phyloP scores from a whole-genome alignment of 78 protist genomes.

The slime mould (Dictyostelium discoideum) region DNA sequence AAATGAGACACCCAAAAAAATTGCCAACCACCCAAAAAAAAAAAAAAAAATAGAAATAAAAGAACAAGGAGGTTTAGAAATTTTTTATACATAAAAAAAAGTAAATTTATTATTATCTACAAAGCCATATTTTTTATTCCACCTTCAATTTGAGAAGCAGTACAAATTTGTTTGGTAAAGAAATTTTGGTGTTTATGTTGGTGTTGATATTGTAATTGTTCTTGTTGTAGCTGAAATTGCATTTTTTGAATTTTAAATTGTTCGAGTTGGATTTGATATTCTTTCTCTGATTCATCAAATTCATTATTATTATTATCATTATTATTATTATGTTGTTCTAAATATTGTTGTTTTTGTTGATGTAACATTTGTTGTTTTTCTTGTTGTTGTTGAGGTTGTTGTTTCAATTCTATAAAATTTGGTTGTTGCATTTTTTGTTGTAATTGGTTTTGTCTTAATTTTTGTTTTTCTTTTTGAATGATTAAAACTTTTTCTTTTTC shows the following conservation, averaged over 20 bases:
- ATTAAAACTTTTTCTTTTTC: slow-evolving; percentile 2
- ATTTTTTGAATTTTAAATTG: slow-evolving; percentile 25
- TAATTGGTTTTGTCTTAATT: background rate
- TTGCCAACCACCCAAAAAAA: background rate
- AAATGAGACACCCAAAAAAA: no score
- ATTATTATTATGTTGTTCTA: background rate
- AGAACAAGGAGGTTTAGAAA: no score
- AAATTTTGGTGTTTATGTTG: background rate
- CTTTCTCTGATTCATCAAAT: background rate
- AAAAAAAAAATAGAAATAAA: no score
- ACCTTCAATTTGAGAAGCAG: slow-evolving; percentile 45
- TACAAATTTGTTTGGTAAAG: background rate
- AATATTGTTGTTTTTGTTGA: background rate
- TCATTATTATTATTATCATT: background rate
- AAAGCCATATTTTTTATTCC: slow-evolving; percentile 44
- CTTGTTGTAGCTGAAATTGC: background rate
- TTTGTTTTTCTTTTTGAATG: background rate
- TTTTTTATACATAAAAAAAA: no score
- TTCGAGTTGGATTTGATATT: background rate
- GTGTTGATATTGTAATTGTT: slow-evolving; percentile 21
- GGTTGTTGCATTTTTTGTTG: slow-evolving; percentile 15
- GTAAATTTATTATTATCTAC: background rate
- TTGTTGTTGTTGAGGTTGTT: background rate
- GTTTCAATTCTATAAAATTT: background rate
- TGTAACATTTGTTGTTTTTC: background rate